Base-by-base conservation (phyloP, 345 rosid genomes). In the Hibiscus mutabilis region DNA sequence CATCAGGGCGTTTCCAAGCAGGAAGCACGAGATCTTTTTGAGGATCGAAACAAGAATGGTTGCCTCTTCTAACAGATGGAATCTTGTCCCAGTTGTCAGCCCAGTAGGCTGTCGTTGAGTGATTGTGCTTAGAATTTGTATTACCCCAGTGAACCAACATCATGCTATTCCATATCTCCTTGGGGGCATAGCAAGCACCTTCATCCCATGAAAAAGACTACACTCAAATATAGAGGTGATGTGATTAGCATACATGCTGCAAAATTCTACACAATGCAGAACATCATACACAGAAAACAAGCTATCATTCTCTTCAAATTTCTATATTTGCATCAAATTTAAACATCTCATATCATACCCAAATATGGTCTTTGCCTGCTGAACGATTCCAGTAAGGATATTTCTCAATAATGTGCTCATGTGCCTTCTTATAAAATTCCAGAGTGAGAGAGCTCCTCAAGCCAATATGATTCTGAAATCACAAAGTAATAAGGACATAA, bases 161-260 rank as follows among this genome's bases (percentile, higher is more conserved):
- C 93, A 86, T 91, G 80, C 99, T 92, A 75, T 85, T 89, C 99
- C 99, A 94, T 82, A 94, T 94, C 87, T 94, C 97, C 86, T 92
- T 94, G 14, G 99, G 99, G 75, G 99, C 97, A 87, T 90, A 92
- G 85, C 99, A 94, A 84, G 99, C 97, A 86, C 97, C 97, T 89
- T 94, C 97, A 83, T 94, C 99, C 99, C 99, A 94, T 70, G 99
- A 90, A 82, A 94, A 94, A 76, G 76, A 92, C 99, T 94, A 95
- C 86, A 84, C 77, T 80, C 81, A 81, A 80, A 82, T 74, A 72
- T 58, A 53, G 25, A 70, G 63, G 80, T 52, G 63, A 60, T 67
- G 66, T 74, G 46, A 81, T 82, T 80, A 83, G 81, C 70, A 76
- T 58, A 73, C 14, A 73, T 59, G 57, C 19, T 25, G 60, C 55